phyloP scores from a whole-genome alignment of 2,329 filamentous ascomycete genomes.

The Berkeleyomyces basicola region DNA sequence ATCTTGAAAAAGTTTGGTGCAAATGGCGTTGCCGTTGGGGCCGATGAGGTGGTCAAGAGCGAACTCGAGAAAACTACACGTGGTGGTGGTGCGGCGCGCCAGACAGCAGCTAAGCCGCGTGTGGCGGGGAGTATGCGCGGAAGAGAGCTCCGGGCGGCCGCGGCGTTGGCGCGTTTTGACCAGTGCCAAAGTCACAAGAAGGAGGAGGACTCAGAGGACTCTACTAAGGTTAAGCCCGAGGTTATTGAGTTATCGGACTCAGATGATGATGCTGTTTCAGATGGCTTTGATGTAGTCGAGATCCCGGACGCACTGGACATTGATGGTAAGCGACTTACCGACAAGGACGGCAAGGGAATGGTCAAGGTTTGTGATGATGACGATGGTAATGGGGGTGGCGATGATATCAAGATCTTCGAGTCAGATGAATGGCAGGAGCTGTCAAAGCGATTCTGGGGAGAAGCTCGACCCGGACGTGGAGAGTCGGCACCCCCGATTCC shows the following conservation, averaged over 20 bases:
- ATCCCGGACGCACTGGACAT: constrained; percentile 41
- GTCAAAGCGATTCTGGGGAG: constrained; percentile 7
- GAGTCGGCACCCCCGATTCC: no score
- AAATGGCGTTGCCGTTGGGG: constrained; percentile 51
- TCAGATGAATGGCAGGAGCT: constrained; percentile 50
- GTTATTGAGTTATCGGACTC: constrained; percentile 23
- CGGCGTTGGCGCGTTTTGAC: constrained; percentile 58
- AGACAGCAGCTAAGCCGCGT: constrained; percentile 42
- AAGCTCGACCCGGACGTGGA: not conserved
- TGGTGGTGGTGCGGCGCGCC: constrained; percentile 36
- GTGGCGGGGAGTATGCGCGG: constrained; percentile 61
- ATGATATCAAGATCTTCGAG: constrained; percentile 28
- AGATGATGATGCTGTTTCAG: constrained; percentile 18
- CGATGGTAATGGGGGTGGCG: constrained; percentile 42
- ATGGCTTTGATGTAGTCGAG: constrained; percentile 3
- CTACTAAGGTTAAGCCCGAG: constrained; percentile 23
- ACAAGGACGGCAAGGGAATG: constrained; percentile 49
- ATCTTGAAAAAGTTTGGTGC: constrained; percentile 63
- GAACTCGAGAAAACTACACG: constrained; percentile 35
- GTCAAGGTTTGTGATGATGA: constrained; percentile 56
- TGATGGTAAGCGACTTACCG: constrained; percentile 46
- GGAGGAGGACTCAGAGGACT: constrained; percentile 19
- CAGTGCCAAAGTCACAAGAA: constrained; percentile 26
- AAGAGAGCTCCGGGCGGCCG: constrained; percentile 58
- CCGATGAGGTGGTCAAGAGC: constrained; percentile 47